phyloP scores from a whole-genome alignment of 192 early-diverging fungal species.

The Gonapodya prolifera region DNA sequence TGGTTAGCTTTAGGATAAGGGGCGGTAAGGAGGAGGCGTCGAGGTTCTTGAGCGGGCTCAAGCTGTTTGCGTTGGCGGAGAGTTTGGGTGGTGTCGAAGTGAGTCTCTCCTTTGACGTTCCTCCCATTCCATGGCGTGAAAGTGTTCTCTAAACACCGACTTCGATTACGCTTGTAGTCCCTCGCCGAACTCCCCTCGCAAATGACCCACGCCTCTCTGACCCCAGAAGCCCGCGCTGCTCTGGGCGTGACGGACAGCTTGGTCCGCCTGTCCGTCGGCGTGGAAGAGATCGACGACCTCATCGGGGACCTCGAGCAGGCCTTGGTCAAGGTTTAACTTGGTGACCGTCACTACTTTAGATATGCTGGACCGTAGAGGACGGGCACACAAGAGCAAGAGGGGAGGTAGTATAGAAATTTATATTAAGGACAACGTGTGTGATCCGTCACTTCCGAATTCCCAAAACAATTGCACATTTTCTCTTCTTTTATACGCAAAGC shows the following conservation, averaged over 20 bases:
- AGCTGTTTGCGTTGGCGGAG: conserved; percentile 90
- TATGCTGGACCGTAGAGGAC: neutral
- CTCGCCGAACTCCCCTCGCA: conserved; percentile 85
- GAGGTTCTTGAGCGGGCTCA: conserved; percentile 76
- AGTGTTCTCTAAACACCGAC: conserved; percentile 86
- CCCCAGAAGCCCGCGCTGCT: conserved; percentile 65
- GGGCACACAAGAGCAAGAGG: too few species aligned
- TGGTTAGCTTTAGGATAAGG: conserved; percentile 89
- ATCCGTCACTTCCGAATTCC: too few species aligned
- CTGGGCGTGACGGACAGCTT: conserved; percentile 90
- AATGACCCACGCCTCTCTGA: conserved; percentile 92
- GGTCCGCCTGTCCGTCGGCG: conserved; percentile 83
- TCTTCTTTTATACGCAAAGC: neutral
- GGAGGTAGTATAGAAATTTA: too few species aligned
- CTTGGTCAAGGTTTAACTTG: conserved; percentile 20
- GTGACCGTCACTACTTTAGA: neutral
- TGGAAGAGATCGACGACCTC: conserved; percentile 84
- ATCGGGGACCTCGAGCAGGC: conserved; percentile 60
- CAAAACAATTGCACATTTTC: too few species aligned
- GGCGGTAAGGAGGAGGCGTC: conserved; percentile 58
- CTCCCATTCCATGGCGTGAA: conserved; percentile 82
- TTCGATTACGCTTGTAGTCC: conserved; percentile 22
- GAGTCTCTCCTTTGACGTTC: conserved; percentile 62
- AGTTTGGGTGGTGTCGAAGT: conserved; percentile 85
- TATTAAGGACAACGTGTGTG: too few species aligned